Base-by-base conservation (phyloP, 768 basidiomycete species). In the Xerocomus spinulosus region DNA sequence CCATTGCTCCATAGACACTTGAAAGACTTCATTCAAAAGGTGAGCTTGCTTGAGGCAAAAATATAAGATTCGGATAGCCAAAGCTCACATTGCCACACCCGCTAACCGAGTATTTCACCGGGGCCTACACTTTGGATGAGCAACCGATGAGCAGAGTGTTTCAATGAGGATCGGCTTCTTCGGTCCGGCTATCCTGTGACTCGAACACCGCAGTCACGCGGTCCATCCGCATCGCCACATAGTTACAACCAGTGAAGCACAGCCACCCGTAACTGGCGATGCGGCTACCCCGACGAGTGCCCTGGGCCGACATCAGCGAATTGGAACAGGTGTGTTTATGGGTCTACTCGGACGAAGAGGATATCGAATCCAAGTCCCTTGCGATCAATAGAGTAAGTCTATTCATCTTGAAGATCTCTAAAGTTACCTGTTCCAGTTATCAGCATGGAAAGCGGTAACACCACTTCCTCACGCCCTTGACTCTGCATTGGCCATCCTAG, bases 391-490 rank as follows among this genome's bases (percentile, higher is more conserved):
- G 81, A 57, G 92, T 87, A 51, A 48, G 79, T 71, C 35, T 32
- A 44, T 24, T 43, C 51, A 42, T n/a, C 15, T 17, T 10, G 23
- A 26, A 26, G 28, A 39, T 8, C 3, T 45, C 26, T 33, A 14
- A 41, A 59, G 10, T 56, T 46, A 58, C 48, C 36, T 42, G 50
- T 37, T 48, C 41, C 57, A 91, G 89, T 67, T 92, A 48, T 80
- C 87, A 29, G 87, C 88, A 14, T 92, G 90, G 89, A 83, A 71
- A 63, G 78, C 77, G n/a, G 74, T 80, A 36, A 83, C 82, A 12
- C 65, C 79, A 30, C 76, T 92, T n/a, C 90, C 90, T 5, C 87
- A 90, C 59, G 85, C 91, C 1, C 73, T 92, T 23, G 88, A 91
- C 42, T 84, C 86, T 4, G 73, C 81, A 7, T 70, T 87, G 12